Evolutionary conservation across 306 rosid species (phyloP).

Genomic region (barrel medic (Medicago truncatula)): MtrunA17r5.0-ANR NC_053043.1:8497501-8498000

Average conservation of each 20-base stretch:
- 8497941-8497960: too few species aligned
- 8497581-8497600: background rate
- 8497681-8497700: background rate
- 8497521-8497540: background rate
- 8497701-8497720: constrained; percentile 2
- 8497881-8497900: too few species aligned
- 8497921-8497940: too few species aligned
- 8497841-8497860: background rate
- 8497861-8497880: too few species aligned
- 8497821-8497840: background rate
- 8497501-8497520: background rate
- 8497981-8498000: too few species aligned
- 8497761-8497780: constrained; percentile 8
- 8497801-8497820: background rate
- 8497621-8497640: background rate
- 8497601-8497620: background rate
- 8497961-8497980: too few species aligned
- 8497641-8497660: background rate
- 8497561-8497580: background rate
- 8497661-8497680: background rate
- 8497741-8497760: background rate
- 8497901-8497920: too few species aligned
- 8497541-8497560: background rate
- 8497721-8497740: constrained; percentile 7
- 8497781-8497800: background rate